phyloP scores from a whole-genome alignment of 495 filamentous ascomycete species.

The Aspergillus haitiensis region DNA sequence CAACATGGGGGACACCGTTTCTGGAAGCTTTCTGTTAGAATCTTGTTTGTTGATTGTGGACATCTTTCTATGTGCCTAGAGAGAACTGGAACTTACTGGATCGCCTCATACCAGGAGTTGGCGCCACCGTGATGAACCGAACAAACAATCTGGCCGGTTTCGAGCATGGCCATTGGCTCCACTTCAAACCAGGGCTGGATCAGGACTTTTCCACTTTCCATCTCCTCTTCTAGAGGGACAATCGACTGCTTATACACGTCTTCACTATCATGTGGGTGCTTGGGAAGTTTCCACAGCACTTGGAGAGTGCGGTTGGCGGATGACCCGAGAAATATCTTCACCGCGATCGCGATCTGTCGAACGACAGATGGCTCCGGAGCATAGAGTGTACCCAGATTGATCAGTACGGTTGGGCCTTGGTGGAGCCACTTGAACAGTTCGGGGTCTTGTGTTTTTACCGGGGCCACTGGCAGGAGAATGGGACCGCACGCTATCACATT shows the following conservation, averaged over 20 bases:
- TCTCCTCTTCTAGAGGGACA: slow-evolving; percentile 28
- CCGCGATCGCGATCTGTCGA: slow-evolving; percentile 35
- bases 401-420: slow-evolving; percentile 45
- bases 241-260: slow-evolving; percentile 29
- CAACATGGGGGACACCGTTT: slow-evolving; percentile 50
- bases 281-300: slow-evolving; percentile 51
- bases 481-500: slow-evolving; percentile 52
- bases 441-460: slow-evolving; percentile 40
- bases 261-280: slow-evolving; percentile 25
- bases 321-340: slow-evolving; percentile 30
- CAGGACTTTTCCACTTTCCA: slow-evolving; percentile 32
- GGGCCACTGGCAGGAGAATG: slow-evolving; percentile 36
- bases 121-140: slow-evolving; percentile 56
- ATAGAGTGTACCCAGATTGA: slow-evolving; percentile 51
- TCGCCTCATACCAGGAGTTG: slow-evolving; percentile 54
- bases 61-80: neutral
- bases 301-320: slow-evolving; percentile 34
- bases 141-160: slow-evolving; percentile 46
- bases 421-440: slow-evolving; percentile 48
- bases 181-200: slow-evolving; percentile 48
- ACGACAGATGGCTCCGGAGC: slow-evolving; percentile 37
- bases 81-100: slow-evolving; percentile 40
- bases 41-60: no score
- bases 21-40: slow-evolving; percentile 25
- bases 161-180: slow-evolving; percentile 47